A percentile compares a stretch with the other conserved stretches of the same genome.
Evolutionary conservation across 208 protist species (phyloP).

Genomic region (Crithidia acanthocephali): DNA sequence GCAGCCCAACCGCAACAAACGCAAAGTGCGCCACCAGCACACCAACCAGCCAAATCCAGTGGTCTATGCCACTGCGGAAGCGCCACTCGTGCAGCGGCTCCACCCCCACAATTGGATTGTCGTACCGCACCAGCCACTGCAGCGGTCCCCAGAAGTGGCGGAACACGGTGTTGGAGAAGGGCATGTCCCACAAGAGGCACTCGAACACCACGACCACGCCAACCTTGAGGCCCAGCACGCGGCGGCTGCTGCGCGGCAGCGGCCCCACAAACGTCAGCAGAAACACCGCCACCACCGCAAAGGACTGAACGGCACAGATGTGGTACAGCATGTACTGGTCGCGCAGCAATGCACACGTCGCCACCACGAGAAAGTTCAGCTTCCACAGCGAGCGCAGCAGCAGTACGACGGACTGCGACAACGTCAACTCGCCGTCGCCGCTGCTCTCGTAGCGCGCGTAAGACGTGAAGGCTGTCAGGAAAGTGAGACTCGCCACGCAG

Average conservation of each 20-base stretch:
- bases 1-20: constrained; percentile 28
- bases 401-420: constrained; percentile 62
- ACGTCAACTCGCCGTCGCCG: constrained; percentile 7
- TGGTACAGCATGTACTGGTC: constrained; percentile 94
- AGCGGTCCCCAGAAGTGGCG: constrained; percentile 47
- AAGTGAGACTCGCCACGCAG: constrained; percentile 91
- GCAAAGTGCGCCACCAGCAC: constrained; percentile 69
- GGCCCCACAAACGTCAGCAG: constrained; percentile 34
- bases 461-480: constrained; percentile 93
- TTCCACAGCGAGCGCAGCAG: constrained; percentile 68
- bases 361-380: constrained; percentile 83
- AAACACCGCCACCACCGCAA: constrained; percentile 82
- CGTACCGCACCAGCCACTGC: constrained; percentile 50
- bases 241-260: constrained; percentile 29
- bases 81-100: constrained; percentile 74
- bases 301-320: constrained; percentile 90
- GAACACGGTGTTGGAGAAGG: constrained; percentile 40
- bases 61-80: constrained; percentile 83
- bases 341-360: constrained; percentile 55
- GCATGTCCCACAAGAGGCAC: constrained; percentile 61
- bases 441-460: constrained; percentile 87
- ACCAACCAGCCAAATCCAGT: constrained; percentile 73
- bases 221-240: constrained; percentile 46
- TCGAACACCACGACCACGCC: constrained; percentile 24
- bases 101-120: constrained; percentile 35